Conservation (phyloP, 2,329 filamentous ascomycete genomes). For the Coniella vitis region DNA sequence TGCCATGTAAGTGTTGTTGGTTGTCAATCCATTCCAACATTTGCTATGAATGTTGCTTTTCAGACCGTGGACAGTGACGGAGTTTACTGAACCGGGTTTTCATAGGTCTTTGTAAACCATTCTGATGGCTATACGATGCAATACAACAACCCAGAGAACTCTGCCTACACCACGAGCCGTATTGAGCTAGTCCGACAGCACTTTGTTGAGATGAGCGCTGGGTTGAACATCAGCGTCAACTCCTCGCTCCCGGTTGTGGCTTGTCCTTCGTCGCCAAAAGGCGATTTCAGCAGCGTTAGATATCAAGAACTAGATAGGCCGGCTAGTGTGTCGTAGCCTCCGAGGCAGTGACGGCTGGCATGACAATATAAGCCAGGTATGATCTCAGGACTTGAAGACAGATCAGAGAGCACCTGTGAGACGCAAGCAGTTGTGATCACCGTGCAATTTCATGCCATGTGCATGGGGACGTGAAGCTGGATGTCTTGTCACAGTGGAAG, state of each 20-base stretch:
- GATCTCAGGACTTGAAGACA: too few species aligned
- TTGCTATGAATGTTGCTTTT: too few species aligned
- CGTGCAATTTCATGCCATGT: too few species aligned
- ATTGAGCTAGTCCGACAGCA: conserved; percentile 38
- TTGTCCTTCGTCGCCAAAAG: conserved; percentile 26
- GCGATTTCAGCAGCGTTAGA: not conserved
- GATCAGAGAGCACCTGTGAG: too few species aligned
- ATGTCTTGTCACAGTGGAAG: too few species aligned
- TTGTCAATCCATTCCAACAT: too few species aligned
- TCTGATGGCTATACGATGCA: conserved; percentile 38
- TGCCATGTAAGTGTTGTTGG: conserved; percentile 28
- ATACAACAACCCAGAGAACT: conserved; percentile 36
- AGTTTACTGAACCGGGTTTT: not conserved
- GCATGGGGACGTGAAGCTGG: too few species aligned
- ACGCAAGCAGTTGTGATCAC: too few species aligned
- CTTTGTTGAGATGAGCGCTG: conserved; percentile 33
- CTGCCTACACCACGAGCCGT: conserved; percentile 28
- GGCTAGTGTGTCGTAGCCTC: not conserved
- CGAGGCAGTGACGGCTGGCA: too few species aligned
- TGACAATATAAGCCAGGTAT: too few species aligned
- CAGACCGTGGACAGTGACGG: too few species aligned
- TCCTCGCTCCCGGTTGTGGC: conserved; percentile 31
- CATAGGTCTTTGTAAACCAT: conserved; percentile 36
- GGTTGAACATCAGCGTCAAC: conserved; percentile 25
- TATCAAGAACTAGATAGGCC: not conserved